A percentile compares a stretch with the other conserved stretches of the same genome.
Evolutionary conservation across 140 eudicot genomes (phyloP).

Genomic region (Cichorium intybus): DNA sequence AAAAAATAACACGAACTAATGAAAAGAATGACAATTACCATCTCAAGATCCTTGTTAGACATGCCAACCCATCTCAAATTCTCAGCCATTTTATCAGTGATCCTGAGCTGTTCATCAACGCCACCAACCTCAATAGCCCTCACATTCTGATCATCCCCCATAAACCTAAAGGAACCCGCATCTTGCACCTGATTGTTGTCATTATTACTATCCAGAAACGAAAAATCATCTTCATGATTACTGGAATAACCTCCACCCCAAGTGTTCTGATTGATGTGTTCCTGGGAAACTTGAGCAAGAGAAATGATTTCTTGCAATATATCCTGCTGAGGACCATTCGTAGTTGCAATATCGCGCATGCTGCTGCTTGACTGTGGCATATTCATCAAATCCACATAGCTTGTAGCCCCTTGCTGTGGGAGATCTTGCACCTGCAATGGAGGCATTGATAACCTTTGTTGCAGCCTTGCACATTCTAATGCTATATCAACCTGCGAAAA

Average conservation of each 20-base stretch:
- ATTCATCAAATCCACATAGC: conserved; percentile 36
- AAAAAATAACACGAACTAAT: not conserved
- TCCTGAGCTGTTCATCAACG: conserved; percentile 38
- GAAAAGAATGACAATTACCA: conserved; percentile 32
- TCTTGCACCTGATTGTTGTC: conserved; percentile 44
- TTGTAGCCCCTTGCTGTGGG: conserved; percentile 39
- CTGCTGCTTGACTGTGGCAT: conserved; percentile 50
- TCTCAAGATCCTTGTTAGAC: conserved; percentile 64
- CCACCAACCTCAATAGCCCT: conserved; percentile 50
- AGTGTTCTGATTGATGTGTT: conserved; percentile 59
- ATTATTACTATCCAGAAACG: conserved; percentile 40
- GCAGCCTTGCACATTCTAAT: conserved; percentile 93
- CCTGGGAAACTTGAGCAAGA: conserved; percentile 82
- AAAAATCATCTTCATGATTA: conserved; percentile 52
- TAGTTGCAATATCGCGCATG: conserved; percentile 30
- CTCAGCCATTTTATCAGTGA: conserved; percentile 45
- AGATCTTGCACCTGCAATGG: conserved; percentile 78
- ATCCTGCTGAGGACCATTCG: conserved; percentile 48
- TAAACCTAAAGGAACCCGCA: conserved; percentile 32
- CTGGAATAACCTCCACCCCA: conserved; percentile 51
- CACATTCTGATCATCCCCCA: conserved; percentile 40
- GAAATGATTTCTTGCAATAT: conserved; percentile 79
- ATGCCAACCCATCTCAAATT: conserved; percentile 82
- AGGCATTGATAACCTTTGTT: conserved; percentile 73
- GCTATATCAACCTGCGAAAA: conserved; percentile 70